A percentile compares a stretch with the other conserved stretches of the same genome.
phyloP scores from a whole-genome alignment of 768 basidiomycete genomes.

The Trametes sanguinea region DNA sequence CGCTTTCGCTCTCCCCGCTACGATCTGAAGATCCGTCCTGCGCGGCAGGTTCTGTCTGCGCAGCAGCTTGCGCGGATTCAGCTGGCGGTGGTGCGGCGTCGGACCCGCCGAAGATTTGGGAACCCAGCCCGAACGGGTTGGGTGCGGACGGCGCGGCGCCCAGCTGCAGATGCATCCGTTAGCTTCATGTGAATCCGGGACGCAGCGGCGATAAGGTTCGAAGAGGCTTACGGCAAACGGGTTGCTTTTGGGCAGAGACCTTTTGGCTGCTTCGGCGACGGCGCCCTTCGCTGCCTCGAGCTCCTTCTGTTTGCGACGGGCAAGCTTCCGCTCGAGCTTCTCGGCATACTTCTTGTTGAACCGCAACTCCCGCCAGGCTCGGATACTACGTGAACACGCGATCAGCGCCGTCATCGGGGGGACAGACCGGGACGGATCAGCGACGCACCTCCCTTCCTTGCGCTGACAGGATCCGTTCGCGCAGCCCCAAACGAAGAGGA shows the following conservation, averaged over 20 bases:
- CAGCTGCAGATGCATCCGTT: slow-evolving; percentile 21
- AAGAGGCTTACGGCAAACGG: slow-evolving; percentile 63
- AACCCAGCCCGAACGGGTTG: slow-evolving; percentile 56
- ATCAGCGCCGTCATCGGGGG: not conserved
- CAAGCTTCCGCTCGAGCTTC: slow-evolving; percentile 62
- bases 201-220: not conserved
- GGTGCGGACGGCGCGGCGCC: slow-evolving; percentile 28
- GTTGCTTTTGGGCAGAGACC: slow-evolving; percentile 45
- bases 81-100: not conserved
- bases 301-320: slow-evolving; percentile 39
- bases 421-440: not conserved
- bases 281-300: slow-evolving; percentile 41
- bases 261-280: slow-evolving; percentile 34
- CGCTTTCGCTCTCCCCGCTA: slow-evolving; percentile 30
- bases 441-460: slow-evolving; percentile 68
- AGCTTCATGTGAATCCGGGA: not conserved
- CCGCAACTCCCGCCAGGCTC: slow-evolving; percentile 78
- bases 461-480: slow-evolving; percentile 68
- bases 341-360: slow-evolving; percentile 75
- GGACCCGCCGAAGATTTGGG: slow-evolving; percentile 60
- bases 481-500: slow-evolving; percentile 86
- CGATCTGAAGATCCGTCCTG: slow-evolving; percentile 33
- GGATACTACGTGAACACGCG: slow-evolving; percentile 53
- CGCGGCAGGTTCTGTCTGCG: not conserved
- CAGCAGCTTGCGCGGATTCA: not conserved